Evolutionary conservation across 129 eudicot genomes (phyloP).

Genomic region (Centella asiatica): DNA sequence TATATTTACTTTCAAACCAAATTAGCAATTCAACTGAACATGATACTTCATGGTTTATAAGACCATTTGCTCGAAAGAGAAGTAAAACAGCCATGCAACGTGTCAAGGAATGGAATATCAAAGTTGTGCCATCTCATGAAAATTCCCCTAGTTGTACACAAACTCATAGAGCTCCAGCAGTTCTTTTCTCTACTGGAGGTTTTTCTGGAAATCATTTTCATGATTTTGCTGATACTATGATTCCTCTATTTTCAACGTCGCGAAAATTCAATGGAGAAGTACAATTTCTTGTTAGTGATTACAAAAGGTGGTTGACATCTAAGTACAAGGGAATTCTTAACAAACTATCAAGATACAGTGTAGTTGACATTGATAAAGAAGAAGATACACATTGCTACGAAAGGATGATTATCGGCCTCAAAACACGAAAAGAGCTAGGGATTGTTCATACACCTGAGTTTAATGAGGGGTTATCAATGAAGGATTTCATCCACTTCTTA

Average conservation of each 20-base stretch:
- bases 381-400: slow-evolving; percentile 37
- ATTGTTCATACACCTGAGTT: slow-evolving; percentile 21
- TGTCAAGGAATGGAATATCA: slow-evolving; percentile 38
- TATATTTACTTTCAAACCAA: slow-evolving; percentile 24
- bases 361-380: slow-evolving; percentile 36
- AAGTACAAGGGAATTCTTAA: slow-evolving; percentile 28
- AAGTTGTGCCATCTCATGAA: slow-evolving; percentile 15
- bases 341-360: slow-evolving; percentile 27
- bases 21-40: not conserved
- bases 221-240: slow-evolving; percentile 41
- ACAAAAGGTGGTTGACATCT: slow-evolving; percentile 45
- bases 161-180: slow-evolving; percentile 29
- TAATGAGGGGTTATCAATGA: slow-evolving; percentile 24
- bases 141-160: slow-evolving; percentile 30
- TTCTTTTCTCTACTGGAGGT: slow-evolving; percentile 60
- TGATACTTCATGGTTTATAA: slow-evolving; percentile 34
- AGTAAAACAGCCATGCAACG: slow-evolving; percentile 17
- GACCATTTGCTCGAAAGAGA: slow-evolving; percentile 54
- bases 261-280: slow-evolving; percentile 32
- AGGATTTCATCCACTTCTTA: slow-evolving; percentile 36
- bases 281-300: slow-evolving; percentile 37
- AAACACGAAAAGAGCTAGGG: slow-evolving; percentile 41
- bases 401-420: slow-evolving; percentile 33
- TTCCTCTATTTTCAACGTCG: slow-evolving; percentile 50
- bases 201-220: slow-evolving; percentile 62